phyloP scores from a whole-genome alignment of 164 flowering plant genomes.

The Stephania cephalantha region DNA sequence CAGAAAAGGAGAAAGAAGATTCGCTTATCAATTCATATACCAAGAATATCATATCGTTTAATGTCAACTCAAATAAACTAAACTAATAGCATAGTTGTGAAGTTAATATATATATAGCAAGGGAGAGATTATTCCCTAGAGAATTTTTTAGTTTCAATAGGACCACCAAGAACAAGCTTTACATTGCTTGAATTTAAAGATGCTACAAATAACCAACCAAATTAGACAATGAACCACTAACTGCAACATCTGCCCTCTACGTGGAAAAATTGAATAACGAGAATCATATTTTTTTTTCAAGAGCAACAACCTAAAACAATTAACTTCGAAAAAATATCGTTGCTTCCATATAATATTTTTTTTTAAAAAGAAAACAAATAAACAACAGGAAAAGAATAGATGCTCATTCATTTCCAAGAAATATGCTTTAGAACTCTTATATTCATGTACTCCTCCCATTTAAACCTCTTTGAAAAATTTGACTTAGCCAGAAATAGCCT shows the following conservation, averaged over 20 bases:
- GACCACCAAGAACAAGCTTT: conserved; percentile 54
- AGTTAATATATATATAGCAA: neutral
- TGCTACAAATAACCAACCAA: conserved; percentile 57
- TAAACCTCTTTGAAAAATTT: too few species aligned
- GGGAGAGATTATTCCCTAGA: conserved; percentile 12
- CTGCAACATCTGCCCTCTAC: conserved; percentile 65
- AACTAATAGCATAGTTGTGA: neutral
- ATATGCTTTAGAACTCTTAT: neutral
- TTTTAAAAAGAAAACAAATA: neutral
- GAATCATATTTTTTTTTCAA: too few species aligned
- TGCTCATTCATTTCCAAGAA: neutral
- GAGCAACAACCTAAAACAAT: neutral
- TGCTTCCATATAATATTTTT: neutral
- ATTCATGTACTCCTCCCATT: too few species aligned
- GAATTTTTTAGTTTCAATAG: conserved; percentile 13
- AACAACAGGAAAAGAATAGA: neutral
- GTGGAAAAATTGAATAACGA: neutral
- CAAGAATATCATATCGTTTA: neutral
- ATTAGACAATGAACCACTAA: conserved; percentile 72
- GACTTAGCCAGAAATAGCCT: too few species aligned
- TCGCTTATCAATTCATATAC: neutral
- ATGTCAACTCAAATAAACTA: neutral
- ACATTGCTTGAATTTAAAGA: conserved; percentile 60
- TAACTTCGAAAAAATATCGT: neutral
- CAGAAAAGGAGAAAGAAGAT: neutral